phyloP scores from a whole-genome alignment of 768 basidiomycete species.

The Rickenella mellea region DNA sequence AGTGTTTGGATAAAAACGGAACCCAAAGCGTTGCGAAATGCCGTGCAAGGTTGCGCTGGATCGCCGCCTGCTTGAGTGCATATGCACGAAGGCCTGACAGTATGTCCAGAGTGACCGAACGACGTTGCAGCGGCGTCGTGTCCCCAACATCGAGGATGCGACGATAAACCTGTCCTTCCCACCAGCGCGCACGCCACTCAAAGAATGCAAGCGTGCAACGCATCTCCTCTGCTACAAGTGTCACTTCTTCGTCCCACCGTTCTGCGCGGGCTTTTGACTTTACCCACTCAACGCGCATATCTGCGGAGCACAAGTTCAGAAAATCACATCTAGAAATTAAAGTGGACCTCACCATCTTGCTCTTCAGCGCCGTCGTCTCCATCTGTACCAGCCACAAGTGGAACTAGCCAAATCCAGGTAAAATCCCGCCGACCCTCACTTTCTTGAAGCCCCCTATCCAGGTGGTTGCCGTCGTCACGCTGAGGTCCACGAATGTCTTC shows the following conservation, averaged over 20 bases:
- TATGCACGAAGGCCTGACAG: conserved; percentile 6
- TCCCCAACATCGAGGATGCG: too few species aligned
- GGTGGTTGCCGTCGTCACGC: not conserved
- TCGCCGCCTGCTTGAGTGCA: conserved; percentile 4
- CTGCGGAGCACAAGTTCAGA: too few species aligned
- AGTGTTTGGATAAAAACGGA: too few species aligned
- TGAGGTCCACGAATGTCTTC: conserved; percentile 3
- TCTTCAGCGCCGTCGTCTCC: not conserved
- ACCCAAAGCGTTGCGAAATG: conserved; percentile 2
- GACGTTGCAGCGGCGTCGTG: too few species aligned
- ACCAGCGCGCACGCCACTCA: conserved; percentile 7
- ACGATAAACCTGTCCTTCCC: conserved; percentile 3
- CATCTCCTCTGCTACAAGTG: conserved; percentile 12
- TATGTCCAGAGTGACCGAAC: too few species aligned
- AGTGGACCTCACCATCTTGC: not conserved
- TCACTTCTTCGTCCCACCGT: conserved; percentile 10
- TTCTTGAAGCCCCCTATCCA: too few species aligned
- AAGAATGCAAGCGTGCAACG: conserved; percentile 6
- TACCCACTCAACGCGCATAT: conserved; percentile 7
- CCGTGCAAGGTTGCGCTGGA: not conserved
- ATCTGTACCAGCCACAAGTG: not conserved
- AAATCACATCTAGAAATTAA: too few species aligned
- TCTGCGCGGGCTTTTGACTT: conserved; percentile 7
- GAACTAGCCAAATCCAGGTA: conserved; percentile 10
- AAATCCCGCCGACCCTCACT: conserved; percentile 6